These are phyloP conservation scores for Eucommia ulmoides DNA, from an alignment of 257 asterid species.

Conservation along the genomic window DNA sequence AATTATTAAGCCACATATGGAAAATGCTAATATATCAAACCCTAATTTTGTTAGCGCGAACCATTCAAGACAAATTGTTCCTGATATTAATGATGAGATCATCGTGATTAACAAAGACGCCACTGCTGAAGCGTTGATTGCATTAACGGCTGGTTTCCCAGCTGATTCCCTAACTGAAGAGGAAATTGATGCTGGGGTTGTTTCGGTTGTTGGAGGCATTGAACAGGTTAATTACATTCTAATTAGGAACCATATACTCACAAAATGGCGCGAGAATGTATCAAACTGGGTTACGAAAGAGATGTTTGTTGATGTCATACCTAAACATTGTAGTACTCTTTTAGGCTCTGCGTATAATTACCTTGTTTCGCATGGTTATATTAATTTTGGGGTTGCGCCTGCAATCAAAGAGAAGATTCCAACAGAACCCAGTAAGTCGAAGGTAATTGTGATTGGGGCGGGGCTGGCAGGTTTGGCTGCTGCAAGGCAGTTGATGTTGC, in stretches of 20 bases:
- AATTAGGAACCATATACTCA: slow-evolving; percentile 70
- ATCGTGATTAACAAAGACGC: slow-evolving; percentile 88
- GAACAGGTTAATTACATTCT: slow-evolving; percentile 91
- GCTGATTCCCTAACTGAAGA: slow-evolving; percentile 89
- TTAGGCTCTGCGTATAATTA: slow-evolving; percentile 60
- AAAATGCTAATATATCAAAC: slow-evolving; percentile 11
- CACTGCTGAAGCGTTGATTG: slow-evolving; percentile 80
- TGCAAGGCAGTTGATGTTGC: slow-evolving; percentile 87
- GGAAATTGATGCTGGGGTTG: slow-evolving; percentile 85
- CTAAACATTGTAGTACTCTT: slow-evolving; percentile 47
- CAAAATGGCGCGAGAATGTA: slow-evolving; percentile 82
- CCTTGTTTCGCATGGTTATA: slow-evolving; percentile 71
- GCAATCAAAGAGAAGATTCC: slow-evolving; percentile 50
- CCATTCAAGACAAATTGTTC: slow-evolving; percentile 18
- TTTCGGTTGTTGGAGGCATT: slow-evolving; percentile 77
- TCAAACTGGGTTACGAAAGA: slow-evolving; percentile 70
- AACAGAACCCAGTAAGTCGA: slow-evolving; percentile 34
- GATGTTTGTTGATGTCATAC: slow-evolving; percentile 58
- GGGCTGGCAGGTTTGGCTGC: slow-evolving; percentile 95
- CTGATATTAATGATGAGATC: slow-evolving; percentile 69
- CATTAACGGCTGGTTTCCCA: slow-evolving; percentile 84
- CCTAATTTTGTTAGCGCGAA: slow-evolving; percentile 2
- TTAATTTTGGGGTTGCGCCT: slow-evolving; percentile 87
- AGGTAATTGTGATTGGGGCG: slow-evolving; percentile 77
- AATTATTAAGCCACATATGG: slow-evolving; percentile 17